phyloP scores from a whole-genome alignment of 164 flowering plant genomes.

The Euptelea pleiosperma region DNA sequence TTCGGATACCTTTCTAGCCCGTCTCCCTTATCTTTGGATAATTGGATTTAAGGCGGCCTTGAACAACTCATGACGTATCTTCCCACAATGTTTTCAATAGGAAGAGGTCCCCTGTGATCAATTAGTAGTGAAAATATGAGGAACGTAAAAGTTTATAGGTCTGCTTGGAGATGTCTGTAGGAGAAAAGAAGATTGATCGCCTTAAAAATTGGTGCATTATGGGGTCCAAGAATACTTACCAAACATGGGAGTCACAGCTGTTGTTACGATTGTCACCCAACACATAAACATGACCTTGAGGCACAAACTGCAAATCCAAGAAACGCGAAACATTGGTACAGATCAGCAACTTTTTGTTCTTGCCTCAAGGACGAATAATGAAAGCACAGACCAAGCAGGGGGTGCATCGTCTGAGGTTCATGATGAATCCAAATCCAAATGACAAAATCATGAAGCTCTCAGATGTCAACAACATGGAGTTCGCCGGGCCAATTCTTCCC shows the following conservation, averaged over 20 bases:
- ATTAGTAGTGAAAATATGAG: background rate
- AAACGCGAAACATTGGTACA: constrained; percentile 4
- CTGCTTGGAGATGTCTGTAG: background rate
- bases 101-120: constrained; percentile 52
- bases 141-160: background rate
- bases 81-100: constrained; percentile 41
- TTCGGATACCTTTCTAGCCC: no score
- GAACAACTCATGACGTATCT: constrained; percentile 25
- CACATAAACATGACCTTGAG: constrained; percentile 48
- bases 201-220: background rate
- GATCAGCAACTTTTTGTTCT: background rate
- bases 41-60: background rate
- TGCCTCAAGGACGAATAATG: background rate
- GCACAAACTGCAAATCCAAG: constrained; percentile 41
- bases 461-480: constrained; percentile 45
- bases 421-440: constrained; percentile 12
- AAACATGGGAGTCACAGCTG: constrained; percentile 51
- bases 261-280: constrained; percentile 62
- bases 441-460: constrained; percentile 24
- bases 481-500: constrained; percentile 14
- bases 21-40: background rate
- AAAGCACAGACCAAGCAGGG: constrained; percentile 23
- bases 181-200: background rate
- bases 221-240: constrained; percentile 30
- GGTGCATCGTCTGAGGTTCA: constrained; percentile 33